Evolutionary conservation across 495 filamentous ascomycete genomes (phyloP).

Genomic region (Xylaria nigripes): DNA sequence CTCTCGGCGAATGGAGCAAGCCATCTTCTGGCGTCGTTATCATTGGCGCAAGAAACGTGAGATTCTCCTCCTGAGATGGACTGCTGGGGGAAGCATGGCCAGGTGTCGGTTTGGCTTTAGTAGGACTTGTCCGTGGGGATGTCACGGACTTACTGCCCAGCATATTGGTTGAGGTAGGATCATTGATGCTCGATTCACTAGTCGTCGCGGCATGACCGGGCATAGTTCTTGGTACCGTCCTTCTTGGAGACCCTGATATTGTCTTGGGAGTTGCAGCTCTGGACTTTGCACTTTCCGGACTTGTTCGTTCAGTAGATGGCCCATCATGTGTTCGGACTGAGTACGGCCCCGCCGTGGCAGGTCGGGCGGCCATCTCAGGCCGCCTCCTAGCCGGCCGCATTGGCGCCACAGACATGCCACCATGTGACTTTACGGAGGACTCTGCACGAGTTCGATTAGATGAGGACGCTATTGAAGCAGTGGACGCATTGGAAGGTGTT

Average conservation of each 20-base stretch:
- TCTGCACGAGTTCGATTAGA: slow-evolving; percentile 36
- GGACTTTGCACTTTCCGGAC: slow-evolving; percentile 28
- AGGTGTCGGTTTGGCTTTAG: slow-evolving; percentile 16
- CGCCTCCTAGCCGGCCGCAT: slow-evolving; percentile 44
- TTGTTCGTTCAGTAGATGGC: slow-evolving; percentile 33
- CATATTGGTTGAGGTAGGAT: slow-evolving; percentile 26
- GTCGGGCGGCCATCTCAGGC: slow-evolving; percentile 42
- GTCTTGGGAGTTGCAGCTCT: slow-evolving; percentile 35
- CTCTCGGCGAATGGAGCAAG: not conserved
- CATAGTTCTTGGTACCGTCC: slow-evolving; percentile 33
- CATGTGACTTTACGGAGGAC: slow-evolving; percentile 33
- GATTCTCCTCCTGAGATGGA: slow-evolving; percentile 43
- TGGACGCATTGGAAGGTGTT: slow-evolving; percentile 33
- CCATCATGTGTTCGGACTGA: slow-evolving; percentile 44
- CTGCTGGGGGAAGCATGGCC: slow-evolving; percentile 24
- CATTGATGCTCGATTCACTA: slow-evolving; percentile 33
- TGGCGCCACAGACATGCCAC: slow-evolving; percentile 48
- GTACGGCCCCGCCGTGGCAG: slow-evolving; percentile 50
- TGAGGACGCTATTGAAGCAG: slow-evolving; percentile 28
- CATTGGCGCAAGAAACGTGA: slow-evolving; percentile 32
- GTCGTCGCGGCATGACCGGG: slow-evolving; percentile 38
- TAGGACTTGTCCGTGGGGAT: slow-evolving; percentile 25
- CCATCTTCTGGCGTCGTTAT: slow-evolving; percentile 2
- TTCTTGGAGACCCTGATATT: slow-evolving; percentile 34
- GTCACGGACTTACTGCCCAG: slow-evolving; percentile 19